Percentiles rank a stretch among this genome's conserved stretches.
Evolutionary conservation across 768 basidiomycete genomes (phyloP).

Genomic region (Psilocybe sp.): DNA sequence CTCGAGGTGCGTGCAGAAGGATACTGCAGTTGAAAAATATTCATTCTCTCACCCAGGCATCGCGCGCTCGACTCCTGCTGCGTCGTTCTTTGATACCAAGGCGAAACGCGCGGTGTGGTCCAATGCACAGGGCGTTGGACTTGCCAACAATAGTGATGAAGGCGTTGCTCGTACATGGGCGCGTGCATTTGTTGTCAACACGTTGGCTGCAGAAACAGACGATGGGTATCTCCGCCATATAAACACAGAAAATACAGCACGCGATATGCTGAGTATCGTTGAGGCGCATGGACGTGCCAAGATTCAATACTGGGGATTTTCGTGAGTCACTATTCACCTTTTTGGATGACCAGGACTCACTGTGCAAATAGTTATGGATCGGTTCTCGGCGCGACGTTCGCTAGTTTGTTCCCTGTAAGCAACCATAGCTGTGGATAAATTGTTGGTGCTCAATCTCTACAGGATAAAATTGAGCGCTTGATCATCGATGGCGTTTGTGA

Average conservation of each 20-base stretch:
- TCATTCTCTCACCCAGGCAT: conserved; percentile 24
- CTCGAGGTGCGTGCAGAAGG: conserved; percentile 35
- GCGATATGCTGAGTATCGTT: conserved; percentile 37
- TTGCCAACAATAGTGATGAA: conserved; percentile 14
- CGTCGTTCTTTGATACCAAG: conserved; percentile 31
- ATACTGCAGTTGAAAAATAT: background rate
- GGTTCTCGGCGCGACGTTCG: conserved; percentile 28
- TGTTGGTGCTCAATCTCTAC: background rate
- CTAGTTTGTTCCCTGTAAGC: conserved; percentile 31
- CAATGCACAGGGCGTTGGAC: conserved; percentile 5
- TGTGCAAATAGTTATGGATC: conserved; percentile 20
- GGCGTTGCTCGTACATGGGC: conserved; percentile 30
- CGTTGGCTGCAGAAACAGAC: conserved; percentile 29
- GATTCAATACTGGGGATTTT: conserved; percentile 32
- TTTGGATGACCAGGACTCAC: background rate
- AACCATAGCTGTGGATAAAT: background rate
- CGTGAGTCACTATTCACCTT: conserved; percentile 12
- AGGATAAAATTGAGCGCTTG: conserved; percentile 34
- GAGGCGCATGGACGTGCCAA: conserved; percentile 29
- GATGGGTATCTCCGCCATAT: conserved; percentile 26
- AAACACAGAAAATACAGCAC: conserved; percentile 34
- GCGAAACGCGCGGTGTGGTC: conserved; percentile 29
- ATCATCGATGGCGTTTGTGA: conserved; percentile 39
- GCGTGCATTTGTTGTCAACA: conserved; percentile 26
- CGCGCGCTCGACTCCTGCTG: conserved; percentile 30